Conservation (phyloP, 352 stramenopile species). For the Phytopythium helicoides region DNA sequence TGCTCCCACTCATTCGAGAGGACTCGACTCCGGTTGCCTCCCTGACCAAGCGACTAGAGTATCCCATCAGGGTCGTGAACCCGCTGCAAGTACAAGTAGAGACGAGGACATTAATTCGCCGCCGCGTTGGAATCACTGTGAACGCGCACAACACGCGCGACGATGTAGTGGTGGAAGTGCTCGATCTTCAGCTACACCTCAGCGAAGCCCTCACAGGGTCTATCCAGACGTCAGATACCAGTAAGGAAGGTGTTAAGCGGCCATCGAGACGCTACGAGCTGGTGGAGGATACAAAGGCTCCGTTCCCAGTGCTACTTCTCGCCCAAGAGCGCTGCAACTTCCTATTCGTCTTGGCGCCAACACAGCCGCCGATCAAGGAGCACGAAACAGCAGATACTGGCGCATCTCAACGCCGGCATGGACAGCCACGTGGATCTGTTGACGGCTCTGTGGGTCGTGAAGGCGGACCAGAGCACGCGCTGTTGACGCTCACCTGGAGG, state of each 20-base stretch:
- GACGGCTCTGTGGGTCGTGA: neutral
- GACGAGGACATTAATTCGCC: constrained; percentile 31
- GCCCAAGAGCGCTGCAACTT: constrained; percentile 70
- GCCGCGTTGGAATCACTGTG: constrained; percentile 48
- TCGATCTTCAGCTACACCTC: constrained; percentile 67
- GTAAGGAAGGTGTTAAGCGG: neutral
- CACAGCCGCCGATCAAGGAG: constrained; percentile 11
- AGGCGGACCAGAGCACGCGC: constrained; percentile 32
- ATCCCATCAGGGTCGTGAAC: constrained; percentile 44
- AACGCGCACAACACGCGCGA: constrained; percentile 45
- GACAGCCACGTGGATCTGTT: neutral
- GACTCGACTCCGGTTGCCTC: constrained; percentile 32
- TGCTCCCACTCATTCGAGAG: constrained; percentile 51
- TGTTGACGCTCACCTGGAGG: constrained; percentile 69
- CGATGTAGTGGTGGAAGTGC: constrained; percentile 35
- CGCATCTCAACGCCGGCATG: neutral
- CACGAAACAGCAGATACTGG: neutral
- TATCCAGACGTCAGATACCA: constrained; percentile 3
- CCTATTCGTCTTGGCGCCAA: constrained; percentile 39
- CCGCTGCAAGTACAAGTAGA: constrained; percentile 62
- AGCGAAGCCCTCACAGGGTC: constrained; percentile 29
- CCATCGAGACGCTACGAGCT: constrained; percentile 26
- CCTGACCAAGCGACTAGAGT: constrained; percentile 47
- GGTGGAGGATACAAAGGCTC: constrained; percentile 33
- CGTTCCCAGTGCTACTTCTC: constrained; percentile 53